Evolutionary conservation across 176 grass and related monocot genomes (phyloP).

Genomic region (Sorghum bicolor): DNA sequence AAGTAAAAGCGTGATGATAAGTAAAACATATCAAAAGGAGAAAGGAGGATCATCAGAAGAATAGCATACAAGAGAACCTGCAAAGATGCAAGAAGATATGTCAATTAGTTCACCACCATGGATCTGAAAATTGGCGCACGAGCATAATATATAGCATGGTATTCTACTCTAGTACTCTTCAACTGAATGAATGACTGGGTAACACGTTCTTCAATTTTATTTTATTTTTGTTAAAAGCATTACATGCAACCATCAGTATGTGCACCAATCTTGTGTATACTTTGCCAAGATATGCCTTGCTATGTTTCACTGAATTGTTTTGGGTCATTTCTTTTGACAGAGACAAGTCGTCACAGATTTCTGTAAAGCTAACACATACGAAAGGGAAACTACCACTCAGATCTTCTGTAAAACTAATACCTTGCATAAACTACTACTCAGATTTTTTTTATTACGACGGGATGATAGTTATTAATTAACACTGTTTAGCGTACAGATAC

Average conservation of each 20-base stretch:
- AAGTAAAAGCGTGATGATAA: slow-evolving; percentile 89
- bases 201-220: not conserved
- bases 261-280: not conserved
- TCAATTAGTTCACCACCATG: not conserved
- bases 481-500: not conserved
- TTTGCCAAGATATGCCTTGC: not conserved
- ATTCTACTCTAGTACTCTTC: not conserved
- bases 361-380: not conserved
- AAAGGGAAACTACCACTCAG: not conserved
- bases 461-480: not conserved
- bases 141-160: not conserved
- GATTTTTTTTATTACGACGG: not conserved
- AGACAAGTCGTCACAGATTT: not conserved
- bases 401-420: not conserved
- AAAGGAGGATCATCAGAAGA: slow-evolving; percentile 79
- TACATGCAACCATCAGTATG: not conserved
- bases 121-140: not conserved
- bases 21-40: slow-evolving; percentile 97
- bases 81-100: slow-evolving; percentile 25
- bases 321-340: not conserved
- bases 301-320: not conserved
- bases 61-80: slow-evolving; percentile 81
- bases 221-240: not conserved
- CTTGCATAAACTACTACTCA: not conserved
- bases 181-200: not conserved